Percentiles rank a stretch among this genome's conserved stretches.
Evolutionary conservation across 2,329 filamentous ascomycete genomes (phyloP).

Genomic region (Botryotinia calthae): DNA sequence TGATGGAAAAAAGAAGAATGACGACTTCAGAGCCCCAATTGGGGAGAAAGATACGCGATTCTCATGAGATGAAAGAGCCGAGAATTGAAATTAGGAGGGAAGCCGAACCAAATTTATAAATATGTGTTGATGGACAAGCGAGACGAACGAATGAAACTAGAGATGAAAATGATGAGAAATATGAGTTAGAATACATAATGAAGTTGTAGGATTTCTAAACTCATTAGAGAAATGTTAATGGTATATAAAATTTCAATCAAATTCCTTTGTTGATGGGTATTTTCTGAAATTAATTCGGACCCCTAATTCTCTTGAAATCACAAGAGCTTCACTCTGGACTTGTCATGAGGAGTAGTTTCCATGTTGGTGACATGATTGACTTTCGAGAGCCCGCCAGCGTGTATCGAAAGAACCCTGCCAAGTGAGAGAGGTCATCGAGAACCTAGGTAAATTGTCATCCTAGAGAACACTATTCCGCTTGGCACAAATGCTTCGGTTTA

Average conservation of each 20-base stretch:
- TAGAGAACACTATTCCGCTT: not conserved
- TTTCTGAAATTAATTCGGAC: not conserved
- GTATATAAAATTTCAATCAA: not conserved
- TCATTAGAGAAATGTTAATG: not conserved
- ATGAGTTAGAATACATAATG: not conserved
- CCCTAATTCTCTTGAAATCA: not conserved
- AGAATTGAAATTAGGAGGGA: not conserved
- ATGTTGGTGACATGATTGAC: not conserved
- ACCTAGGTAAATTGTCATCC: not conserved
- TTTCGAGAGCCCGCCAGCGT: not conserved
- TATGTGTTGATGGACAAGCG: not conserved
- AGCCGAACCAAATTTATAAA: not conserved
- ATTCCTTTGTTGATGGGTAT: not conserved
- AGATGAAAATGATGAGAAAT: not conserved
- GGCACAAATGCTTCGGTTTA: not conserved
- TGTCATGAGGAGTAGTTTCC: not conserved
- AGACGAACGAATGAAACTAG: not conserved
- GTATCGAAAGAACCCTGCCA: not conserved
- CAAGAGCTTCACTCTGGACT: not conserved
- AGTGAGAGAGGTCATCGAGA: not conserved
- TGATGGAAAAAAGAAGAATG: conserved; percentile 28
- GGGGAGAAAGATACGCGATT: conserved; percentile 36
- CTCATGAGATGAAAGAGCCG: conserved; percentile 20
- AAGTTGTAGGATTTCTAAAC: not conserved
- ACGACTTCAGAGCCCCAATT: conserved; percentile 27